These are phyloP conservation scores for Gynostemma pentaphyllum DNA, from an alignment of 306 rosid species.

Conservation along the genomic window DNA sequence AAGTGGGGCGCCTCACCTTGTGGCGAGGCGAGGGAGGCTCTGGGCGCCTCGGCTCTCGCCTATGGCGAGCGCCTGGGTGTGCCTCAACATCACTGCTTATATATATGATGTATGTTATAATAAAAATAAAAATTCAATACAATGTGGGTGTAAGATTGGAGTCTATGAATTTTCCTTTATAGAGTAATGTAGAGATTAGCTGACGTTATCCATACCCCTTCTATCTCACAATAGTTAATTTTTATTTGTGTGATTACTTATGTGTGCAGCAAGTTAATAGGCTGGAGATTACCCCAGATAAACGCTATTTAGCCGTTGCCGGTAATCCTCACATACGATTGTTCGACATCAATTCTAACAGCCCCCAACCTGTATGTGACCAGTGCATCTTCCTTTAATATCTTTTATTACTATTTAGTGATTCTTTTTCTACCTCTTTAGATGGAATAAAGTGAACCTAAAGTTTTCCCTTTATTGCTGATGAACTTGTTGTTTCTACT, in stretches of 20 bases:
- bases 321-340: constrained; percentile 95
- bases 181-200: no score
- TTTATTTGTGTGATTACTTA: constrained; percentile 13
- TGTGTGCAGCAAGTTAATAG: constrained; percentile 72
- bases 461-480: neutral
- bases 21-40: no score
- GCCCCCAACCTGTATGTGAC: constrained; percentile 76
- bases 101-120: neutral
- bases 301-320: constrained; percentile 88
- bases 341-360: constrained; percentile 87
- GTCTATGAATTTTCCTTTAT: no score
- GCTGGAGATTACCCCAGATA: constrained; percentile 97
- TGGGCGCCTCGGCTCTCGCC: no score
- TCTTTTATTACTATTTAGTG: neutral
- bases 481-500: constrained; percentile 6
- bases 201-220: neutral
- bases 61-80: no score
- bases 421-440: neutral
- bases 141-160: neutral
- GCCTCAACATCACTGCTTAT: no score
- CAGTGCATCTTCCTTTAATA: neutral
- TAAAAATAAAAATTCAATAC: neutral
- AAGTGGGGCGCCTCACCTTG: no score
- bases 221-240: neutral
- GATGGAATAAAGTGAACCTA: neutral